A percentile compares a stretch with the other conserved stretches of the same genome.
Evolutionary conservation across 805 yeast genomes (phyloP).

Genomic region (Pichia thaimueangensis): DNA sequence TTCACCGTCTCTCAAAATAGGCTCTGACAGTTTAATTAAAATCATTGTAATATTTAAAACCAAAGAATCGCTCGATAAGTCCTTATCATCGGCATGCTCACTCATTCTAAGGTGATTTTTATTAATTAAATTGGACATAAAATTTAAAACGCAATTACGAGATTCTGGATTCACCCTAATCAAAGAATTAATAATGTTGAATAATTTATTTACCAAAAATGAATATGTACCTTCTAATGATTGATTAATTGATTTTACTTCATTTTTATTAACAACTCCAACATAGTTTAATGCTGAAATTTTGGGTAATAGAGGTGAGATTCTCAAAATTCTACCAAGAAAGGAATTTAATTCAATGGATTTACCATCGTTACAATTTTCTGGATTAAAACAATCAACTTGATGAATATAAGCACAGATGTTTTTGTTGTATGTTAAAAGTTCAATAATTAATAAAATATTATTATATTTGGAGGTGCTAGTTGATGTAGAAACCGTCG

Average conservation of each 20-base stretch:
- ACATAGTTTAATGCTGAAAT: constrained; percentile 42
- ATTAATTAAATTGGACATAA: constrained; percentile 70
- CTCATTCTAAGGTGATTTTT: constrained; percentile 84
- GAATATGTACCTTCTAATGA: constrained; percentile 61
- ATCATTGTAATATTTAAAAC: constrained; percentile 71
- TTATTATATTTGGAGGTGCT: constrained; percentile 41
- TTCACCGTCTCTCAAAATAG: constrained; percentile 60
- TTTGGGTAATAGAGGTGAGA: constrained; percentile 65
- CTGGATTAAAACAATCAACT: constrained; percentile 47
- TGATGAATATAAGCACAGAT: constrained; percentile 57
- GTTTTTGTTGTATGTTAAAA: constrained; percentile 50
- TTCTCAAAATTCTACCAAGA: constrained; percentile 68
- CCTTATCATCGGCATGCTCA: constrained; percentile 63
- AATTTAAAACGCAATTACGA: constrained; percentile 56
- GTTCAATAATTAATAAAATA: constrained; percentile 49
- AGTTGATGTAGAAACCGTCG: neutral
- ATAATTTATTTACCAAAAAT: constrained; percentile 54
- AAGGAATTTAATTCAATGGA: constrained; percentile 56
- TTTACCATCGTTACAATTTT: constrained; percentile 38
- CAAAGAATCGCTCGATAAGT: constrained; percentile 71
- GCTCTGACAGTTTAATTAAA: constrained; percentile 67
- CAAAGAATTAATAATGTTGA: constrained; percentile 63
- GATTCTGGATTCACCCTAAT: constrained; percentile 67
- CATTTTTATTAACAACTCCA: constrained; percentile 32
- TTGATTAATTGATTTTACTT: constrained; percentile 45